These are phyloP conservation scores for Huntiella decipiens DNA, from an alignment of 2,329 filamentous ascomycete species.

Conservation along the genomic window DNA sequence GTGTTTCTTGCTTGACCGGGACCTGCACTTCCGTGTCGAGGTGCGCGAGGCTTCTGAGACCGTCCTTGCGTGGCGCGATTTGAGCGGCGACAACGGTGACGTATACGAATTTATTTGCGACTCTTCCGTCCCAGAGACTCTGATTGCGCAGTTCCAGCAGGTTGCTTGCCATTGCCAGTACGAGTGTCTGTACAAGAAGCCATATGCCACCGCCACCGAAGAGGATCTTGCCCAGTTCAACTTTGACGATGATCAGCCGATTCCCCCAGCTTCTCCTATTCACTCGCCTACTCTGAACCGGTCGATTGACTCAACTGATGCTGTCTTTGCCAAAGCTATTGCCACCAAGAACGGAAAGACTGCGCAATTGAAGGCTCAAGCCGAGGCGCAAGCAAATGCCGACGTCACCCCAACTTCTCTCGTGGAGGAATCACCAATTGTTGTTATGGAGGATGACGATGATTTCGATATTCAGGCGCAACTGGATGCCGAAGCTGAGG, in stretches of 20 bases:
- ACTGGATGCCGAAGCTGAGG: constrained; percentile 8
- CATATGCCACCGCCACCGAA: constrained; percentile 60
- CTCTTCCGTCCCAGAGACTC: constrained; percentile 43
- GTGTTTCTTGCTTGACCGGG: constrained; percentile 86
- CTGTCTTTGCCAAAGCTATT: constrained; percentile 31
- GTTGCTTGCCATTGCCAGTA: constrained; percentile 88
- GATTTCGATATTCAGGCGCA: constrained; percentile 7
- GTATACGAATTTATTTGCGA: constrained; percentile 98
- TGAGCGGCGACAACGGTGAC: constrained; percentile 84
- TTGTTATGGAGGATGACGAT: constrained; percentile 1
- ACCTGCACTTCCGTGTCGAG: constrained; percentile 71
- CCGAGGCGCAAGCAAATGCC: neutral
- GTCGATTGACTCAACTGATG: constrained; percentile 38
- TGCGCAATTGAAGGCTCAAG: constrained; percentile 17
- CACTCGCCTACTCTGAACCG: constrained; percentile 37
- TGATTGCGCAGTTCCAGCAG: constrained; percentile 63
- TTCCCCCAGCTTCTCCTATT: constrained; percentile 43
- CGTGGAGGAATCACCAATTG: too few relatives aligned
- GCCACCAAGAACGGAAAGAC: constrained; percentile 23
- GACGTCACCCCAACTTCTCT: too few relatives aligned
- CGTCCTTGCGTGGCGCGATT: constrained; percentile 82
- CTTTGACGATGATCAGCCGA: constrained; percentile 47
- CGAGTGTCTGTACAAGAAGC: constrained; percentile 81
- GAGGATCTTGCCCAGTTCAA: constrained; percentile 66
- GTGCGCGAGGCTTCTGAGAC: constrained; percentile 62